These are phyloP conservation scores for Aureobasidium namibiae DNA, from an alignment of 2,329 filamentous ascomycete genomes.

Conservation along the genomic window DNA sequence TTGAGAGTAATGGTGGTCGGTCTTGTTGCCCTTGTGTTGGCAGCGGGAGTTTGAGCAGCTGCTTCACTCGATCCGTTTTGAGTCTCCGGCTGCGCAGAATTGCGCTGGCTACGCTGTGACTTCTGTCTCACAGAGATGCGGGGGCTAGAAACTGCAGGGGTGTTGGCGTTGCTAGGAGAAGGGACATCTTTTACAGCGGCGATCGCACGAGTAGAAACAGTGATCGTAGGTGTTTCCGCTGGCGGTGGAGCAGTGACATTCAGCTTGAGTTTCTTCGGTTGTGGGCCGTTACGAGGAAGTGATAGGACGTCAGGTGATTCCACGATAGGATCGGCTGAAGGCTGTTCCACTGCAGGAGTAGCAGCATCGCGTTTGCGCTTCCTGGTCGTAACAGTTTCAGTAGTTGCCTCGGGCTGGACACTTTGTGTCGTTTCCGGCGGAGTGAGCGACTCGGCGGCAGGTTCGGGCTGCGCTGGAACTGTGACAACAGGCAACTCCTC, in stretches of 20 bases:
- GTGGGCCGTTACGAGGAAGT: conserved; percentile 18
- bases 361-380: conserved; percentile 51
- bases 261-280: conserved; percentile 29
- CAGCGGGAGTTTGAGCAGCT: conserved; percentile 19
- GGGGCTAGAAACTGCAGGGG: neutral
- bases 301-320: conserved; percentile 14
- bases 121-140: neutral
- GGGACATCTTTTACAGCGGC: conserved; percentile 15
- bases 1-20: conserved; percentile 31
- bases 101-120: conserved; percentile 8
- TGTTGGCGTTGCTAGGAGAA: neutral
- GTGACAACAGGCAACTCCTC: neutral
- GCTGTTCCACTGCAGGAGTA: conserved; percentile 21
- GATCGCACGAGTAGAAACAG: neutral
- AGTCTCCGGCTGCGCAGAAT: neutral
- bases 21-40: neutral
- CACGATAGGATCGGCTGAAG: neutral
- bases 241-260: conserved; percentile 14
- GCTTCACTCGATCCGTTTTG: conserved; percentile 14
- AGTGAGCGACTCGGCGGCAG: neutral
- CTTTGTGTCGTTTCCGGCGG: neutral
- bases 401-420: conserved; percentile 15
- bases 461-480: neutral
- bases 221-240: neutral
- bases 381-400: conserved; percentile 20